A percentile compares a stretch with the other conserved stretches of the same genome.
phyloP scores from a whole-genome alignment of 1,139 yeast genomes.

The Suhomyces bolitotheri region DNA sequence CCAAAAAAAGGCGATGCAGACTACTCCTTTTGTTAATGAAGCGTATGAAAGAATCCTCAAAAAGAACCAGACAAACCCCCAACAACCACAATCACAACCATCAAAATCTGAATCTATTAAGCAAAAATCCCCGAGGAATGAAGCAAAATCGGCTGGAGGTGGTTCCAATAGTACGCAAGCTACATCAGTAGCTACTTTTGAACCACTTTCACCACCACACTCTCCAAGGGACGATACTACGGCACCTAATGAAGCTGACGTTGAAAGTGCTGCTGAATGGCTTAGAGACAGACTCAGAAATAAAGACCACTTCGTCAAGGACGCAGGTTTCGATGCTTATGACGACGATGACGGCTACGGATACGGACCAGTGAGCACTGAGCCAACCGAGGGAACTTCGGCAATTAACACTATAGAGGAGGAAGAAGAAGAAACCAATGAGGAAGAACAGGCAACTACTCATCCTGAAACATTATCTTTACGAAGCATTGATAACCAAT shows the following conservation, averaged over 20 bases:
- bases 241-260: conserved; percentile 1
- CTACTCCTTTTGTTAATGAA: conserved; percentile 8
- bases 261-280: neutral
- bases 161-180: too few relatives aligned
- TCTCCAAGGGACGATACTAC: conserved; percentile 6
- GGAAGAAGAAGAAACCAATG: conserved; percentile 5
- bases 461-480: conserved; percentile 3
- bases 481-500: neutral
- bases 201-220: conserved; percentile 12
- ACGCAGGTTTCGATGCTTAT: conserved; percentile 2
- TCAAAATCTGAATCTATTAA: neutral
- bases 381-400: neutral
- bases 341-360: conserved; percentile 15
- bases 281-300: conserved; percentile 8
- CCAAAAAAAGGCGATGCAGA: neutral
- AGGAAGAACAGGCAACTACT: neutral
- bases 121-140: neutral
- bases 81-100: neutral
- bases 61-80: neutral
- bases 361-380: neutral
- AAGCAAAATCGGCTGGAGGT: neutral
- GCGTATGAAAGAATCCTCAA: neutral
- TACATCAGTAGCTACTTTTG: neutral
- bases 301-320: conserved; percentile 4
- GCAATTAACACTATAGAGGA: conserved; percentile 3